Base-by-base conservation (phyloP, 192 early-diverging fungal genomes). In the Coemansia sp. region DNA sequence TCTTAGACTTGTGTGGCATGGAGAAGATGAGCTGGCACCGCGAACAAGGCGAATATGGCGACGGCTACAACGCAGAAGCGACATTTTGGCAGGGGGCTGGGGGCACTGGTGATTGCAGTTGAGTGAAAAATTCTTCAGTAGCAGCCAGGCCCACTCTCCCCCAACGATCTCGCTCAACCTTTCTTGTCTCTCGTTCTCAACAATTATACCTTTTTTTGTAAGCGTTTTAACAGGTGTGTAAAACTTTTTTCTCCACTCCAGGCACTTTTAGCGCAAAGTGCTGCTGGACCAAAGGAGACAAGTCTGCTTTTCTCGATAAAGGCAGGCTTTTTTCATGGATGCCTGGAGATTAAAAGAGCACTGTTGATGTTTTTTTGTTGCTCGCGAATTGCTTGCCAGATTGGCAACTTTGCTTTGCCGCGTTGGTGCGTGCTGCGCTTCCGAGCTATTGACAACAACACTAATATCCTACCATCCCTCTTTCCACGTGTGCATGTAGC, bases 171-270 rank as follows among this genome's bases (percentile, higher is more conserved):
- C n/a, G 8, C 28, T 10, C 28, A 9, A 8, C 56, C 56, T 37
- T 57, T 58, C 56, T 58, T 58, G 56, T 36, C 56, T 58, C 34
- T 58, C 34, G 56, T 58, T 58, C 36, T 18, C 56, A 58, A 58
- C 34, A 34, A 36, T 36, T 58, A 36, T 58, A 34, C 31, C n/a
- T 55, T 59, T 66, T 57, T 62, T 62, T 48, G 23, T 36, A 39
- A 61, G 35, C 25, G 36, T 45, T 39, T 61, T 45, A 28, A 61
- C 60, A 61, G 56, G 56, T 58, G 56, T 58, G 56, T 58, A 58
- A 36, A 10, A 8, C 48, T 50, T 50, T 50, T 31, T 31, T 28
- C 41, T 6, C 18, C 16, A 13, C 31, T 31, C 31, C 4, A 31
- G 31, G 31, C 31, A 21, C 21, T 23, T 50, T 25, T 50, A 26